phyloP scores from a whole-genome alignment of 352 stramenopile genomes.

The Phytophthora hibernalis region DNA sequence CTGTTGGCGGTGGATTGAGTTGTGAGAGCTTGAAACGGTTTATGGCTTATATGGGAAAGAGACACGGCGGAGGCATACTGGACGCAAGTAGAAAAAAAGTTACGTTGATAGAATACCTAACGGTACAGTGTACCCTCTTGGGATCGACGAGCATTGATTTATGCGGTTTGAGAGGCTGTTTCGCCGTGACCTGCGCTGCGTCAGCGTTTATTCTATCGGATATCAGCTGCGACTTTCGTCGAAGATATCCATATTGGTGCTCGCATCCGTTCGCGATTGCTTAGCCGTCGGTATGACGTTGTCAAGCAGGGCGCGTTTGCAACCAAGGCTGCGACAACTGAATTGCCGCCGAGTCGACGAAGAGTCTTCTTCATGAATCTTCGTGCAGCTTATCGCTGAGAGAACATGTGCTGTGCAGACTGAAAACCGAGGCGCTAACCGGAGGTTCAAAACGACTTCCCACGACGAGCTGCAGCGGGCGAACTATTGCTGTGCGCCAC shows the following conservation, averaged over 20 bases:
- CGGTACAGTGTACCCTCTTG: not conserved
- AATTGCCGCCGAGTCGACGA: no score
- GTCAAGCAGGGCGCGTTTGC: slow-evolving; percentile 1
- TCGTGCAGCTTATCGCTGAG: no score
- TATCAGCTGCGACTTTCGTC: no score
- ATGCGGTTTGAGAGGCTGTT: not conserved
- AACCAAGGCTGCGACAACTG: no score
- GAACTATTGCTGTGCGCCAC: not conserved
- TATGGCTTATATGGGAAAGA: slow-evolving; percentile 6
- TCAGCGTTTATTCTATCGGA: no score
- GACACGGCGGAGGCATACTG: slow-evolving; percentile 21
- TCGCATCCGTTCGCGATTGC: not conserved
- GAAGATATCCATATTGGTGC: not conserved
- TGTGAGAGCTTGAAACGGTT: slow-evolving; percentile 18
- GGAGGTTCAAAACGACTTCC: not conserved
- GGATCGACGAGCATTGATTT: not conserved
- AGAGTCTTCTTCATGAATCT: no score
- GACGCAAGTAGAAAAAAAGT: slow-evolving; percentile 26
- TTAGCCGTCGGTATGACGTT: not conserved
- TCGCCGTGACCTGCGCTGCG: no score
- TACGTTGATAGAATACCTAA: slow-evolving; percentile 17
- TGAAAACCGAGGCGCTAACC: not conserved
- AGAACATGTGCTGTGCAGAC: no score
- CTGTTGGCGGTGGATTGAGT: slow-evolving; percentile 12
- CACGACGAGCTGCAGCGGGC: not conserved